phyloP scores from a whole-genome alignment of 306 rosid species.

The Notholithocarpus densiflorus region DNA sequence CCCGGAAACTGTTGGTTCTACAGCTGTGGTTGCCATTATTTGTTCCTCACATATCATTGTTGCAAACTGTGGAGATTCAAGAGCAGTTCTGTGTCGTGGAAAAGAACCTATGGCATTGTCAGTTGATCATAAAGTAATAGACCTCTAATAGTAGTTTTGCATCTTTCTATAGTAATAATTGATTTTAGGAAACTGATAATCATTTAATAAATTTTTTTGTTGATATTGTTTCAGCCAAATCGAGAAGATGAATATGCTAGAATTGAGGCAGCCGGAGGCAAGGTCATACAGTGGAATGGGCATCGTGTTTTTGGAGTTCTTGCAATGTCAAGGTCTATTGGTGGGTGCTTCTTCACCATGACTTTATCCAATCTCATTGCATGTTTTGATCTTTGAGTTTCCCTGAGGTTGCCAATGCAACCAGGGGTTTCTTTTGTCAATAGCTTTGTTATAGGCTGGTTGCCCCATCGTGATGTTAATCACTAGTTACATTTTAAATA shows the following conservation, averaged over 20 bases:
- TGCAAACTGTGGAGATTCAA: slow-evolving; percentile 87
- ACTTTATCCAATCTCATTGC: neutral
- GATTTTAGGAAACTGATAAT: slow-evolving; percentile 26
- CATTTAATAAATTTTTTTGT: slow-evolving; percentile 8
- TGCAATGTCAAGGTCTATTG: slow-evolving; percentile 94
- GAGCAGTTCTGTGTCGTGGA: slow-evolving; percentile 90
- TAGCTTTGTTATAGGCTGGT: neutral
- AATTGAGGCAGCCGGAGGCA: slow-evolving; percentile 92
- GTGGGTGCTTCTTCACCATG: slow-evolving; percentile 35
- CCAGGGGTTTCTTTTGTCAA: neutral
- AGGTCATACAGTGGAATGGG: slow-evolving; percentile 94
- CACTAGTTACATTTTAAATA: neutral
- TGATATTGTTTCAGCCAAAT: slow-evolving; percentile 55
- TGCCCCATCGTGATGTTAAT: neutral
- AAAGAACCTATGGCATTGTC: slow-evolving; percentile 86
- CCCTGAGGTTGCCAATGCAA: neutral
- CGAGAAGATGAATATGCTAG: slow-evolving; percentile 85
- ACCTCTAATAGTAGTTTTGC: slow-evolving; percentile 10
- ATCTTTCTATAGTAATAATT: neutral
- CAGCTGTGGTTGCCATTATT: slow-evolving; percentile 72
- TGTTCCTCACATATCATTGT: slow-evolving; percentile 85
- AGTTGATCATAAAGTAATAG: slow-evolving; percentile 77
- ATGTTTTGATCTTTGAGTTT: slow-evolving; percentile 21
- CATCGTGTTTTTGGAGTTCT: slow-evolving; percentile 89
- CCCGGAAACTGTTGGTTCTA: slow-evolving; percentile 93